phyloP scores from a whole-genome alignment of 345 rosid genomes.

The Brassica juncea region DNA sequence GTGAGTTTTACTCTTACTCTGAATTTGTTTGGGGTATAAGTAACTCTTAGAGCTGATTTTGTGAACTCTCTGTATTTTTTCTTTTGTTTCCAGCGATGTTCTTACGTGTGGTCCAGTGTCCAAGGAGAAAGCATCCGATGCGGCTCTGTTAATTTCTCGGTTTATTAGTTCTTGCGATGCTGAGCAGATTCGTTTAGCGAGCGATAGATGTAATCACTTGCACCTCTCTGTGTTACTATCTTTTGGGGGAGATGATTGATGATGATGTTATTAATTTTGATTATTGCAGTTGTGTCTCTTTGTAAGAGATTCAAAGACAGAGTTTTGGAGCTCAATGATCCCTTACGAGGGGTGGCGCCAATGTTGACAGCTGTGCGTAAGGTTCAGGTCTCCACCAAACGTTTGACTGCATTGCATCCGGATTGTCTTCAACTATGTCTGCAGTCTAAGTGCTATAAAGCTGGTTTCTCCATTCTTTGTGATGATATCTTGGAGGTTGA shows the following conservation, averaged over 20 bases:
- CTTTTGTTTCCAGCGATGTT: constrained; percentile 50
- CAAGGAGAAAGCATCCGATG: constrained; percentile 51
- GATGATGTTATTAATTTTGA: constrained; percentile 23
- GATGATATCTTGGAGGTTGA: constrained; percentile 89
- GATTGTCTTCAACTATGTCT: constrained; percentile 87
- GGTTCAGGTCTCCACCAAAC: constrained; percentile 68
- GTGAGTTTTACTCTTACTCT: constrained; percentile 40
- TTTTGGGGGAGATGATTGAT: not conserved
- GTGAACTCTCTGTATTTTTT: not conserved
- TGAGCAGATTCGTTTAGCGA: constrained; percentile 71
- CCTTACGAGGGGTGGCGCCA: constrained; percentile 75
- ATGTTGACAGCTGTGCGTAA: constrained; percentile 70
- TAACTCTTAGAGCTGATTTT: not conserved
- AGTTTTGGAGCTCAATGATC: constrained; percentile 60
- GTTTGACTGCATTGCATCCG: constrained; percentile 87
- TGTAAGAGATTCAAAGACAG: constrained; percentile 86
- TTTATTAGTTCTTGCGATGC: constrained; percentile 67
- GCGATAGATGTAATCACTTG: constrained; percentile 65
- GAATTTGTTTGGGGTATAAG: not conserved
- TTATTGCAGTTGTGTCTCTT: constrained; percentile 59
- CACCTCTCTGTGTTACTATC: not conserved
- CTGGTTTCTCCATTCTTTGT: constrained; percentile 73
- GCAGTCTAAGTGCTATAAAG: constrained; percentile 70
- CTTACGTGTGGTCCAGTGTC: constrained; percentile 49
- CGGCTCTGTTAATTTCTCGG: constrained; percentile 49